Base-by-base conservation (phyloP, 225 moss, liverwort and hornwort species). In the Physcomitrium patens region DNA sequence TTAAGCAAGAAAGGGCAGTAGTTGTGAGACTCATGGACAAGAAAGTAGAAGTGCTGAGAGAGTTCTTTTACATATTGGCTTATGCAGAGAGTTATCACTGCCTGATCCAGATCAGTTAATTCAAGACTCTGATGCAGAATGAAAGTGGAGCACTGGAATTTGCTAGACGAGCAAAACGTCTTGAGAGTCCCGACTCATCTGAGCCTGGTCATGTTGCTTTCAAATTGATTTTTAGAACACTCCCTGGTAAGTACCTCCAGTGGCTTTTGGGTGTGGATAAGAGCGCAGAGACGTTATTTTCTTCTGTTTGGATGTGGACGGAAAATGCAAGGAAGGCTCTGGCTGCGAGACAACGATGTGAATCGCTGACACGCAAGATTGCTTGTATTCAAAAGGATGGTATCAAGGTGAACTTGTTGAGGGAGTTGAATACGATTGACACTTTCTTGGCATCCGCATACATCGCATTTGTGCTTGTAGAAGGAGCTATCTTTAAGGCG, bases 21-120 rank as follows among this genome's bases (percentile, higher is more conserved):
- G 60, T 76, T 50, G 19, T 50, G 49, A 59, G 76, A 42, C 76
- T 76, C 9, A 76, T 76, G 67, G 46, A 59, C 49, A 50, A 48
- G 9, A 47, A 60, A 28, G 67, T 58, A 37, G 50, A 76, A 23
- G 66, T 72, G 24, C 5, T 26, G 0, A n/a, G 43, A 20, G 37
- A 42, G 53, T 67, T 78, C 24, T 37, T 72, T 60, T 50, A 12
- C 17, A 12, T 41, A 24, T 45, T 58, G 37, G 18, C 20, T 23
- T 0, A 0, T 56, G 54, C 3, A 3, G 65, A 65, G n/a, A 6
- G 18, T 52, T 72, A 78, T 50, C 67, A 43, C 5, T 49, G 18
- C 27, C 24, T 69, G 3, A 76, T 76, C 9, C 76, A 76, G 3
- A 42, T 10, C 11, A 68, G 68, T 43, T 76, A 59, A 68, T 51